Base-by-base conservation (phyloP, 1,284 basidiomycete species). In the Coniferiporia sulphurascens region DNA sequence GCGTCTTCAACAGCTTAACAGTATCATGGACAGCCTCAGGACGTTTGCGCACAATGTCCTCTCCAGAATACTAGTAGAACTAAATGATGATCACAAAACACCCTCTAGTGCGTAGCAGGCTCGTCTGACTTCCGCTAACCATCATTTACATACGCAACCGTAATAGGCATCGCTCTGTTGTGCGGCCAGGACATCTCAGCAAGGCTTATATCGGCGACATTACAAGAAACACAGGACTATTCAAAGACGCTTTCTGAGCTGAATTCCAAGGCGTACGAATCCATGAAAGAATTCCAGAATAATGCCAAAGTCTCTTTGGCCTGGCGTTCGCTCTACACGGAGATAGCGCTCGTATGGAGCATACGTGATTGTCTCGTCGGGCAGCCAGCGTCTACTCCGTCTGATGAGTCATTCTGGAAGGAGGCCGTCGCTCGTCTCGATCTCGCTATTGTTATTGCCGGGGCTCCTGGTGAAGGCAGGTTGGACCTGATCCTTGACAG, bases 381-480 rank as follows among this genome's bases (percentile, higher is more conserved):
- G 19, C 62, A 66, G 1, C n/a, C 67, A 64, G 19, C 62, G 27
- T 27, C 27, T 27, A 27, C 3, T 27, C 27, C 27, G 65, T 1
- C 67, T 13, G 52, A 62, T 10, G 38, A 51, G 3, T 68, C 65
- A 9, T 48, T 36, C 48, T 69, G 66, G 67, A 46, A 62, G 44
- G 66, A 70, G 9, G 70, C 79, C 43, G 78, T 96, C 41, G 73
- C 76, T 4, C 73, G 77, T 12, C 74, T 98, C 34, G 95, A 98
- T 68, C 78, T 78, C 65, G 87, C 88, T 1, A 86, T 96, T 64
- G 86, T 98, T 64, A 79, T 96, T 48, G 89, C 93, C 7, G 95
- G 94, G 0, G 84, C 86, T 0, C 78, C 86, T 22, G 91, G 91
- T 6, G 69, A 78, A 32, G 76, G 76, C 5, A 75, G 89, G 51